A percentile compares a stretch with the other conserved stretches of the same genome.
phyloP scores from a whole-genome alignment of 2,329 filamentous ascomycete genomes.

The Hymenoscyphus scutula region DNA sequence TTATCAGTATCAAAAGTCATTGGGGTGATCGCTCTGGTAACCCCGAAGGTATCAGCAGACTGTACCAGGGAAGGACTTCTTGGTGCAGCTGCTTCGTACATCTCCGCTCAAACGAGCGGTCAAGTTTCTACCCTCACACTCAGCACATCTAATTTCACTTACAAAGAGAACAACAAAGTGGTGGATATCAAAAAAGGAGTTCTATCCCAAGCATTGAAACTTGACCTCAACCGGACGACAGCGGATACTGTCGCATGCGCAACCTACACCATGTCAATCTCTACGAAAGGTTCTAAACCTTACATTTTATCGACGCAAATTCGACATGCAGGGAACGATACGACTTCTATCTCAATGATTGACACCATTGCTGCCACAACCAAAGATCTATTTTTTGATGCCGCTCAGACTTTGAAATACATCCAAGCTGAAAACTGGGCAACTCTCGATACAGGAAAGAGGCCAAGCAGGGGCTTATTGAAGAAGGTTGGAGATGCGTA shows the following conservation, averaged over 20 bases:
- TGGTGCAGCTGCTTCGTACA: slow-evolving; percentile 9
- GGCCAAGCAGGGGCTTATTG: background rate
- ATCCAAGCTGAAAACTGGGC: slow-evolving; percentile 18
- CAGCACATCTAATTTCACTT: slow-evolving; percentile 11
- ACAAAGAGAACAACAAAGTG: slow-evolving; percentile 20
- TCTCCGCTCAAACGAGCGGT: slow-evolving; percentile 14
- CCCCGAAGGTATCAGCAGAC: background rate
- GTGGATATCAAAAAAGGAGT: slow-evolving; percentile 11
- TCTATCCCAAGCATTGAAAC: slow-evolving; percentile 9
- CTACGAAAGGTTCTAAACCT: slow-evolving; percentile 11
- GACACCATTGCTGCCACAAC: slow-evolving; percentile 22
- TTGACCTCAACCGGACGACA: slow-evolving; percentile 15
- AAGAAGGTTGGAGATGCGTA: slow-evolving; percentile 18
- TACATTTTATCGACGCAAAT: slow-evolving; percentile 21
- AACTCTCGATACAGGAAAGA: background rate
- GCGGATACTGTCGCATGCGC: slow-evolving; percentile 18
- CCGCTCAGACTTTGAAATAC: slow-evolving; percentile 13
- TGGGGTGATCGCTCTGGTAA: background rate
- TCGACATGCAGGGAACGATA: slow-evolving; percentile 13
- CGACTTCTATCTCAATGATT: slow-evolving; percentile 16
- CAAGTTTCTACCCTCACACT: slow-evolving; percentile 7
- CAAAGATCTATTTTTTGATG: slow-evolving; percentile 18
- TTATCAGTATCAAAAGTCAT: background rate
- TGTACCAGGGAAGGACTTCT: slow-evolving; percentile 18
- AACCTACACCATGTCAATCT: slow-evolving; percentile 19